Base-by-base conservation (phyloP, 441 rosid species). In the Breynia disticha region DNA sequence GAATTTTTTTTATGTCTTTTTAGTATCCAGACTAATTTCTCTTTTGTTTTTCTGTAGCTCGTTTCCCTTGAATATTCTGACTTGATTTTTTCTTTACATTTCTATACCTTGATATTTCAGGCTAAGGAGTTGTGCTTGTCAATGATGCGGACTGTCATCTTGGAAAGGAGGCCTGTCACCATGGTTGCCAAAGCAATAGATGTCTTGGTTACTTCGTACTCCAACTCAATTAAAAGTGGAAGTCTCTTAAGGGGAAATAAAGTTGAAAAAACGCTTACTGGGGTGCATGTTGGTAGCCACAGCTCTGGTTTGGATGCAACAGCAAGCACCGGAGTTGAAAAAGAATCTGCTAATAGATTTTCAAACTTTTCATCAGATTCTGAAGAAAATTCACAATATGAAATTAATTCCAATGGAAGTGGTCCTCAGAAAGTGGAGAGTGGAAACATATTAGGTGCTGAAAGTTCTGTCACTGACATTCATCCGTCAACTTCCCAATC, bases 121-220 rank as follows among this genome's bases (percentile, higher is more conserved):
- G 90, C 94, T 53, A 94, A 94, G 70, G 87, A 85, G 65, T 62
- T 94, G 61, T 83, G 90, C 74, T 72, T 94, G 82, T 79, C 75
- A 63, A 78, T 83, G 61, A 73, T 80, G 52, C 79, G 79, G 50
- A 75, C 84, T 61, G 65, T 77, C 59, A 87, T 94, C 63, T 76
- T 94, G 67, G 99, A 94, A 64, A 81, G 90, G 61, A 78, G 94
- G 70, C 96, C 97, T 52, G 82, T 89, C 53, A 50, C 84, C 54
- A 66, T 79, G 78, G 87, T 94, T 75, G 67, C 90, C 38, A 86
- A 65, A 76, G 89, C 87, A 60, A 75, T 87, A 62, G 89, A 89
- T 74, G 87, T 82, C 16, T 66, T 94, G 55, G 86, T 89, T 66
- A 62, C 77, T 57, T 85, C 95, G 22, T 94, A 75, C 65, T 79